Base-by-base conservation (phyloP, 495 filamentous ascomycete species). In the Schizothecium vesticola region DNA sequence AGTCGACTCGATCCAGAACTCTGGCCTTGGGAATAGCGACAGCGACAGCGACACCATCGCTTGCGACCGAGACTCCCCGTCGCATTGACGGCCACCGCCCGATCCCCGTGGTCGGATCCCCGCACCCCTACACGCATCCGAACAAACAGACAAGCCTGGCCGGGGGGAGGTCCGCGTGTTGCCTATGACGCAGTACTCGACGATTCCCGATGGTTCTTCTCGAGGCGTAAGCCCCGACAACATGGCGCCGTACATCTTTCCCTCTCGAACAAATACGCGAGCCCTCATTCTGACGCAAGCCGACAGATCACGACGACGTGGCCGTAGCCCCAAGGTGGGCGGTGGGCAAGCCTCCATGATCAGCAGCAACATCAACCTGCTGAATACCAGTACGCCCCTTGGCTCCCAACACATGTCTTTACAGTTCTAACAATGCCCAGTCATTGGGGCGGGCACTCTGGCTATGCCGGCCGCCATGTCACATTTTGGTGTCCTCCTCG, bases 391-490 rank as follows among this genome's bases (percentile, higher is more conserved):
- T 92, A 55, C 57, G 29, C 16, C 23, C 4, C 19, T 22, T 59
- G 1, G 56, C 11, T 7, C 57, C 22, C 23, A n/a, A 43, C 16
- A 51, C 26, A 12, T 26, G 19, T 24, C n/a, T 24, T 9, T 1
- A 0, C 16, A 8, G 1, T 23, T 11, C 67, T 63, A 63, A 67
- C 59, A 62, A 3, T 7, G 5, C n/a, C 21, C 74, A 96, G 92
- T 97, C 72, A 86, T 99, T 74, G 95, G 95, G 56, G 95, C 95
- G 59, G 95, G 95, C 55, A 91, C 96, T 2, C 87, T 99, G 21
- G 93, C 94, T 22, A 97, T 97, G 94, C 94, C 94, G 13, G 87
- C 90, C 5, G 96, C 94, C 11, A 88, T 99, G 78, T 93, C 92
- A 11, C 91, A 96, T 70, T 96, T 97, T 82, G 96, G 88, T 68